A percentile compares a stretch with the other conserved stretches of the same genome.
phyloP scores from a whole-genome alignment of 257 asterid species.

The Nicotiana sylvestris region DNA sequence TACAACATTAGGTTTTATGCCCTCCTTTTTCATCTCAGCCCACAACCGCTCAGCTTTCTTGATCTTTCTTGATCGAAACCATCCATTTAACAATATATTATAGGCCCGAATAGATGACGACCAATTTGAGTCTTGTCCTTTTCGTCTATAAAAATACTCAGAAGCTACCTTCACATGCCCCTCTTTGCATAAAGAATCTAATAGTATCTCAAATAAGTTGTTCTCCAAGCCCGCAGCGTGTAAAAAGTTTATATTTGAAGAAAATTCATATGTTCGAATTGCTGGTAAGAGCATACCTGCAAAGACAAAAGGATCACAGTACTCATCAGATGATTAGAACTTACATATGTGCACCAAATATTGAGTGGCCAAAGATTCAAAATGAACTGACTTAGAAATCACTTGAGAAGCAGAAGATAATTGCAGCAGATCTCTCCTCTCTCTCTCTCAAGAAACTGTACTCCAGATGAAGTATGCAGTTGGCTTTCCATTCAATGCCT shows the following conservation, averaged over 20 bases:
- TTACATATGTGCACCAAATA: background rate
- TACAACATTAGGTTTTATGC: constrained; percentile 51
- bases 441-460: background rate
- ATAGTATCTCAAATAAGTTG: constrained; percentile 51
- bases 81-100: constrained; percentile 73
- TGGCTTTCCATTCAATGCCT: background rate
- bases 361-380: background rate
- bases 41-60: constrained; percentile 58
- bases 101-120: constrained; percentile 45
- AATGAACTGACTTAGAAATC: background rate
- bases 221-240: constrained; percentile 26
- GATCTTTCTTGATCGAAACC: constrained; percentile 59
- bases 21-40: constrained; percentile 59
- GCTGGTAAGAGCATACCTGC: constrained; percentile 64
- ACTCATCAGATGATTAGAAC: background rate
- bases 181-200: constrained; percentile 84
- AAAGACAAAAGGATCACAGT: background rate
- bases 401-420: background rate
- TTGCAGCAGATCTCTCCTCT: no score
- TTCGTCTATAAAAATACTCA: constrained; percentile 41
- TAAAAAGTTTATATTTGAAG: constrained; percentile 38
- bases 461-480: background rate
- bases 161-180: constrained; percentile 65
- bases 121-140: constrained; percentile 49
- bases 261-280: constrained; percentile 59